These are phyloP conservation scores for Metschnikowia anglica DNA, from an alignment of 805 yeast species.

Conservation along the genomic window DNA sequence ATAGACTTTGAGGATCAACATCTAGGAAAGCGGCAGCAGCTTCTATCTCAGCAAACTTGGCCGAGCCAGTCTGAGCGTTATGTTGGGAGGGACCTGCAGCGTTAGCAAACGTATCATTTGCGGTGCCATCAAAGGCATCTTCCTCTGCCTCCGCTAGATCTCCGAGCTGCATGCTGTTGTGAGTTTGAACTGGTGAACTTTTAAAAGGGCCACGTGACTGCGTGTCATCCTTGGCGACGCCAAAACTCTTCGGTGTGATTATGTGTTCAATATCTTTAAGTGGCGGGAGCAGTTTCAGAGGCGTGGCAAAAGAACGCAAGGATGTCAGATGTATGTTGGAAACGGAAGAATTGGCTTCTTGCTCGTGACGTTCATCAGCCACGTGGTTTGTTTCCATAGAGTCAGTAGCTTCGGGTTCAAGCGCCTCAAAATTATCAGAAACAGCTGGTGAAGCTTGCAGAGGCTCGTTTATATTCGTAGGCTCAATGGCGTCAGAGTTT, in stretches of 20 bases:
- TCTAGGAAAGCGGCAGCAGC: conserved; percentile 30
- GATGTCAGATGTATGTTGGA: conserved; percentile 11
- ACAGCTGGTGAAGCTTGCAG: no score
- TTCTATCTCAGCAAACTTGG: conserved; percentile 11
- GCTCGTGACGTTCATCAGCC: conserved; percentile 9
- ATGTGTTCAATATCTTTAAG: conserved; percentile 43
- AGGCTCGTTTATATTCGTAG: no score
- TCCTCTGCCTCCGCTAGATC: conserved; percentile 17
- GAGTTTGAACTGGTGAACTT: conserved; percentile 25
- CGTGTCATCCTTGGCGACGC: conserved; percentile 37
- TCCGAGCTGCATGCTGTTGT: conserved; percentile 12
- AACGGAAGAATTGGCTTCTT: conserved; percentile 14
- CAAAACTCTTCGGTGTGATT: conserved; percentile 41
- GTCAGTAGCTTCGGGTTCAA: no score
- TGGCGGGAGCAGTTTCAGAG: conserved; percentile 42
- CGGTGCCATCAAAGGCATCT: conserved; percentile 19
- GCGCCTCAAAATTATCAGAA: no score
- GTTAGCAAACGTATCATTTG: conserved; percentile 20
- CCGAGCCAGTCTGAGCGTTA: conserved; percentile 9
- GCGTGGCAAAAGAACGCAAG: conserved; percentile 32
- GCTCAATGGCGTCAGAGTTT: conserved; percentile 12
- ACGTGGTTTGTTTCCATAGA: no score
- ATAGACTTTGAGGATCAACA: conserved; percentile 23
- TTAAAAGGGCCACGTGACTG: conserved; percentile 13
- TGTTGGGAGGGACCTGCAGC: conserved; percentile 6